Base-by-base conservation (phyloP, 2,329 filamentous ascomycete species). In the Epichloe bromicola region DNA sequence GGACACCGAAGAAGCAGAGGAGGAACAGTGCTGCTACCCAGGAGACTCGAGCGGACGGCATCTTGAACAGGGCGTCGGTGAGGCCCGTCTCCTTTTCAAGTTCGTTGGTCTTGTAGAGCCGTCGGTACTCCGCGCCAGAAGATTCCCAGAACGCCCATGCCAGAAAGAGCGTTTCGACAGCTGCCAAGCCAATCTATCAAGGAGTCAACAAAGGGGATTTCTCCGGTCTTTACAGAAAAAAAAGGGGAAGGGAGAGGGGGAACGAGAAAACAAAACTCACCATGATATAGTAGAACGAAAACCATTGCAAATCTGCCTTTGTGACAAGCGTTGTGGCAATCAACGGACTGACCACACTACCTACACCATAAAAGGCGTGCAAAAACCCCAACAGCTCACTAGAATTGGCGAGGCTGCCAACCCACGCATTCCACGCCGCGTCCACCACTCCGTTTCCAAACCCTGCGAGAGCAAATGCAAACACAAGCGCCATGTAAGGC, bases 241-340 rank as follows among this genome's bases (percentile, higher is more conserved):
- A 30, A 11, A 11, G 26, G 26, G 26, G 26, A 11, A 19, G 19
- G 19, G 19, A 2, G 1, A 2, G 19, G 2, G 2, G 19, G 19
- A 0, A 4, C 26, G 26, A 10, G 39, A 26, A 5, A 44, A 26
- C 33, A 23, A 15, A 23, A 61, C 74, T 55, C 59, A 85, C 79
- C 82, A 88, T 85, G 42, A 88, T 67, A 60, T 87, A 88, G 65
- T 88, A 90, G 61, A 85, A 89, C 2, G 71, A 70, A 58, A 83
- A 86, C 85, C 85, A 90, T 0, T 71, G 71, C 48, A 83, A 56
- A 5, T 69, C 58, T 0, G 70, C 79, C 58, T 79, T 79, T 0
- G 80, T 80, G 38, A 88, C 79, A 74, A 90, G 78, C 0, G 75
- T 75, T 0, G 85, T 88, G 0, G 85, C 83, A 46, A 88, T 75